These are phyloP conservation scores for Avena atlantica DNA, from an alignment of 176 grass and related monocot genomes.

Conservation along the genomic window DNA sequence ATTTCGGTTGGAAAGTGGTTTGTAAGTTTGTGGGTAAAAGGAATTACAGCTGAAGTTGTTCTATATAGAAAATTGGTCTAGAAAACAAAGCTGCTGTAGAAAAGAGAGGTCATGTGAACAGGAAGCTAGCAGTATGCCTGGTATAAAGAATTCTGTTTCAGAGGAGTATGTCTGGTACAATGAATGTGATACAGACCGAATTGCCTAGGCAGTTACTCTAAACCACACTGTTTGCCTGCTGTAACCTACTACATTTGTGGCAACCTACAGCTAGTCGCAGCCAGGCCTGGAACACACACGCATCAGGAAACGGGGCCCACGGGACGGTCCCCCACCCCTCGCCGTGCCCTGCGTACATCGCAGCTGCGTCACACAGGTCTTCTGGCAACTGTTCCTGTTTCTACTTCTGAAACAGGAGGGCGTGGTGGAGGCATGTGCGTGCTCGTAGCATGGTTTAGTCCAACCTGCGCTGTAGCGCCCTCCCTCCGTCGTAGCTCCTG, in stretches of 20 bases:
- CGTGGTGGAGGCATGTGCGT: slow-evolving; percentile 2
- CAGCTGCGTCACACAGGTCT: background rate
- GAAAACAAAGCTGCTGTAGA: background rate
- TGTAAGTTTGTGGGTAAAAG: no score
- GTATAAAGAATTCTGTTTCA: background rate
- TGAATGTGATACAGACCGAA: slow-evolving; percentile 4
- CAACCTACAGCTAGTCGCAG: background rate
- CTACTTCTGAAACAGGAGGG: background rate
- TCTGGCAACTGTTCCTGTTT: slow-evolving; percentile 3
- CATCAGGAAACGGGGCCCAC: background rate
- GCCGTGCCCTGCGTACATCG: background rate
- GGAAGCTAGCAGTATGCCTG: background rate
- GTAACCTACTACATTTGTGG: slow-evolving; percentile 3
- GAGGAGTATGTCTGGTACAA: slow-evolving; percentile 3
- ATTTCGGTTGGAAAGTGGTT: no score
- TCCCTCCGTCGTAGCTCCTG: slow-evolving; percentile 5
- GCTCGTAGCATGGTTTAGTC: background rate
- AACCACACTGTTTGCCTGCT: slow-evolving; percentile 41
- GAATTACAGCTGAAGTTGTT: no score
- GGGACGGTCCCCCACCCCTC: no score
- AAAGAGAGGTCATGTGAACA: background rate
- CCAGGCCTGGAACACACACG: background rate
- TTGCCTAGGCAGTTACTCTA: slow-evolving; percentile 32
- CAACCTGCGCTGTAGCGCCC: background rate
- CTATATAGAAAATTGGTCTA: no score